Percentiles rank a stretch among this genome's conserved stretches.
phyloP scores from a whole-genome alignment of 176 grass and related monocot genomes.

The Cenchrus purpureus region DNA sequence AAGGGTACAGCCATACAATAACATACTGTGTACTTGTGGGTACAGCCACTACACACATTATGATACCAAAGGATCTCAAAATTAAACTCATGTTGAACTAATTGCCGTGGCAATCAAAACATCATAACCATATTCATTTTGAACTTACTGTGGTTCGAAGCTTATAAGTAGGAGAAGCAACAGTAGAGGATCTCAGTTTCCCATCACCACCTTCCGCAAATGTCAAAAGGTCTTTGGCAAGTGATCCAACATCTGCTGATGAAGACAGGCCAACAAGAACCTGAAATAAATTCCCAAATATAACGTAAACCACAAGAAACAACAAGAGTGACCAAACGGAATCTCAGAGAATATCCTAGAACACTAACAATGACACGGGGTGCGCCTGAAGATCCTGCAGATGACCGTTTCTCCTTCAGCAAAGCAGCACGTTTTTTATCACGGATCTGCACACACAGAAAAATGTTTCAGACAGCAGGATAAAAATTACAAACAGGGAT shows the following conservation, averaged over 20 bases:
- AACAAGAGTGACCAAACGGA: slow-evolving; percentile 7
- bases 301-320: slow-evolving; percentile 13
- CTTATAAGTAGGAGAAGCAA: slow-evolving; percentile 75
- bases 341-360: slow-evolving; percentile 21
- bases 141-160: slow-evolving; percentile 83
- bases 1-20: slow-evolving; percentile 11
- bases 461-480: slow-evolving; percentile 31
- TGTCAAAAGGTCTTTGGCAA: slow-evolving; percentile 72
- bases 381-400: slow-evolving; percentile 52
- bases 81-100: slow-evolving; percentile 45
- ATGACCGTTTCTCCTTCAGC: slow-evolving; percentile 83
- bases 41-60: slow-evolving; percentile 26
- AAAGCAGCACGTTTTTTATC: slow-evolving; percentile 84
- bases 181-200: slow-evolving; percentile 56
- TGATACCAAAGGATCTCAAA: neutral
- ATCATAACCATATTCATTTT: slow-evolving; percentile 24
- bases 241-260: slow-evolving; percentile 54
- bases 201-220: slow-evolving; percentile 51
- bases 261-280: slow-evolving; percentile 86
- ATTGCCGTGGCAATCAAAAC: slow-evolving; percentile 38
- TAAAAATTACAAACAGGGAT: neutral
- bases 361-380: slow-evolving; percentile 83
- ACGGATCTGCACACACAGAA: slow-evolving; percentile 56
- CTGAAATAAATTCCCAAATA: slow-evolving; percentile 42
- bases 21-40: neutral